A percentile compares a stretch with the other conserved stretches of the same genome.
Conservation (phyloP, 1,284 basidiomycete species). For the Bjerkandera adusta region DNA sequence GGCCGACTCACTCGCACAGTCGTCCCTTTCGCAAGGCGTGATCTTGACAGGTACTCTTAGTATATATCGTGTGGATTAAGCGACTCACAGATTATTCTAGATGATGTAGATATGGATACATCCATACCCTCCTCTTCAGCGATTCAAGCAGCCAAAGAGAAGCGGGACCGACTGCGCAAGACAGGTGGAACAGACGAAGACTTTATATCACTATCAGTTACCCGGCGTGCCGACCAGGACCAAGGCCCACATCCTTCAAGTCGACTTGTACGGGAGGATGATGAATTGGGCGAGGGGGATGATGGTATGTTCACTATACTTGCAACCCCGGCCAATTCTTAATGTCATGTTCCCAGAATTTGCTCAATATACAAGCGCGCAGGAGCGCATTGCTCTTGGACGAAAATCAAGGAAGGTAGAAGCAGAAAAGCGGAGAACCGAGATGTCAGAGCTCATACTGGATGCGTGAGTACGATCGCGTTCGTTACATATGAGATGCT, state of each 20-base stretch:
- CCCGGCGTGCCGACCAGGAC: constrained; percentile 46
- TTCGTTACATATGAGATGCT: constrained; percentile 18
- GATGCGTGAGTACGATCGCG: constrained; percentile 62
- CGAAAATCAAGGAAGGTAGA: constrained; percentile 82
- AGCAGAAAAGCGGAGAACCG: constrained; percentile 65
- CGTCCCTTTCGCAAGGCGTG: constrained; percentile 24
- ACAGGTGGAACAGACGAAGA: constrained; percentile 52
- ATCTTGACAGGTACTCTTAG: constrained; percentile 38
- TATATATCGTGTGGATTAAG: neutral
- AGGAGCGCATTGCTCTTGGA: constrained; percentile 84
- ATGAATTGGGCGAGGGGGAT: constrained; percentile 90
- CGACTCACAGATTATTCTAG: constrained; percentile 8
- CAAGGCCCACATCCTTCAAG: constrained; percentile 89
- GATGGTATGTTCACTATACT: constrained; percentile 58
- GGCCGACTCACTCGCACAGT: constrained; percentile 35
- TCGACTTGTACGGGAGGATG: constrained; percentile 82
- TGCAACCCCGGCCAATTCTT: constrained; percentile 5
- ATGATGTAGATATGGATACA: constrained; percentile 32
- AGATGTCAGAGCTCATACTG: constrained; percentile 85
- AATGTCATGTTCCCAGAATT: too few species aligned
- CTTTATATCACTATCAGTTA: constrained; percentile 81
- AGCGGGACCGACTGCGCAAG: constrained; percentile 63
- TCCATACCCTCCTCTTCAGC: constrained; percentile 76
- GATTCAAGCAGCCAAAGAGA: constrained; percentile 77
- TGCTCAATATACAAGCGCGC: constrained; percentile 87